Evolutionary conservation across 495 filamentous ascomycete species (phyloP).

Genomic region (Podospora bellae-mahoneyi): DNA sequence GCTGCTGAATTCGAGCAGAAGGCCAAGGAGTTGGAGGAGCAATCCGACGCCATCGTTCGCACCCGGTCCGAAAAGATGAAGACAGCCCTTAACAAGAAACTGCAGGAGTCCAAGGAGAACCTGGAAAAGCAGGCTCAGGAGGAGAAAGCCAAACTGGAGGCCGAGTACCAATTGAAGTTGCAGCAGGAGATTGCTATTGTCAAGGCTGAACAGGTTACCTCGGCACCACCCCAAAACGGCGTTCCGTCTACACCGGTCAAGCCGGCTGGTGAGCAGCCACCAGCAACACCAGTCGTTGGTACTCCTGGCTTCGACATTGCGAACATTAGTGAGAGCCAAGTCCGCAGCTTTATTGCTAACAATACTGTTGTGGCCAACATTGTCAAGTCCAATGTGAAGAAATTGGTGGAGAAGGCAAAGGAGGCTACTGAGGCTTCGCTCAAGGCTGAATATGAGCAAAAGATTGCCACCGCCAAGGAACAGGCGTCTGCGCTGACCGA

Average conservation of each 20-base stretch:
- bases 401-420: slow-evolving; percentile 49
- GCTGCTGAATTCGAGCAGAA: slow-evolving; percentile 56
- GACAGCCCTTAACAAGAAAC: slow-evolving; percentile 62
- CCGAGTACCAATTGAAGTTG: slow-evolving; percentile 63
- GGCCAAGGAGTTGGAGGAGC: slow-evolving; percentile 51
- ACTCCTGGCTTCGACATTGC: slow-evolving; percentile 37
- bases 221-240: slow-evolving; percentile 32
- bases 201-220: slow-evolving; percentile 46
- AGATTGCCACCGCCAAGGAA: slow-evolving; percentile 48
- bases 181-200: slow-evolving; percentile 58
- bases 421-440: slow-evolving; percentile 47
- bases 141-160: slow-evolving; percentile 54
- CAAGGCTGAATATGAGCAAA: slow-evolving; percentile 48
- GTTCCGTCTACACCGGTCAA: slow-evolving; percentile 40
- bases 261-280: slow-evolving; percentile 25
- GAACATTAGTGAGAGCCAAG: slow-evolving; percentile 57
- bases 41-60: slow-evolving; percentile 54
- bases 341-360: slow-evolving; percentile 58
- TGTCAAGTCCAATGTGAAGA: slow-evolving; percentile 63
- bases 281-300: slow-evolving; percentile 34
- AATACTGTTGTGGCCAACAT: slow-evolving; percentile 65
- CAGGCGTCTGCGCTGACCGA: slow-evolving; percentile 54
- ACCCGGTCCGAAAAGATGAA: slow-evolving; percentile 71
- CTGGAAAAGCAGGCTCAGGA: slow-evolving; percentile 44
- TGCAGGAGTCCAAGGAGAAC: slow-evolving; percentile 58